Conservation (phyloP, 345 rosid genomes). For the Triadica sebifera region DNA sequence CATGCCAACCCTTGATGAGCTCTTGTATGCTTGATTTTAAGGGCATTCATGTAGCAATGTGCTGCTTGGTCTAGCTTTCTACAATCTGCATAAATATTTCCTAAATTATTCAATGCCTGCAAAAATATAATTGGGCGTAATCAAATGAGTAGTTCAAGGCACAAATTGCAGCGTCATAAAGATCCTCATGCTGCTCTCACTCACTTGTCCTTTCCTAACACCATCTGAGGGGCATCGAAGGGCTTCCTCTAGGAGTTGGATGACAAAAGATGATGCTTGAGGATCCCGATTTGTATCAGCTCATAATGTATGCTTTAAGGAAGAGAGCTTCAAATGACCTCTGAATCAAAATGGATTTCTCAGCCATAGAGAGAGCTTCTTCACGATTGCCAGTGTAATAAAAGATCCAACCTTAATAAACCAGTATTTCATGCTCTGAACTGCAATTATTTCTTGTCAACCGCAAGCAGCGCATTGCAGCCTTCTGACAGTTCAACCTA, state of each 20-base stretch:
- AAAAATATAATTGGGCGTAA: conserved; percentile 9
- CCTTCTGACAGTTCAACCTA: conserved; percentile 88
- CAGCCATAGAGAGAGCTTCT: conserved; percentile 77
- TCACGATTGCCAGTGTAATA: conserved; percentile 75
- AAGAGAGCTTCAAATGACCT: conserved; percentile 92
- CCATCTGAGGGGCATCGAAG: conserved; percentile 96
- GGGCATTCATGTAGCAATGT: conserved; percentile 73
- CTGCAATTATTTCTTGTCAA: conserved; percentile 60
- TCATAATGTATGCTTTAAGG: conserved; percentile 78
- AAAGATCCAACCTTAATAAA: conserved; percentile 95
- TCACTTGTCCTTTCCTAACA: conserved; percentile 91
- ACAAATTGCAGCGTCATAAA: conserved; percentile 8
- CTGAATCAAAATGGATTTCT: conserved; percentile 66
- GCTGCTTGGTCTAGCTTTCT: conserved; percentile 74
- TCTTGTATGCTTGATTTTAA: conserved; percentile 83
- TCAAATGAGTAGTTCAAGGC: conserved; percentile 5
- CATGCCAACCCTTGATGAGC: conserved; percentile 99
- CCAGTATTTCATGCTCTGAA: conserved; percentile 69
- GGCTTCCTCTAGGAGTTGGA: conserved; percentile 83
- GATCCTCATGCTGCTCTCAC: conserved; percentile 11
- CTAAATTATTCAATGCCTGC: conserved; percentile 93
- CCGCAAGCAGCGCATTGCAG: conserved; percentile 83
- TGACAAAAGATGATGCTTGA: conserved; percentile 56
- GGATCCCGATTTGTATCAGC: conserved; percentile 71
- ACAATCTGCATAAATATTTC: conserved; percentile 74